Evolutionary conservation across 257 asterid species (phyloP), one percentile per base, ranked within the genome.

Genomic region (Thymus quinquecostatus): DNA sequence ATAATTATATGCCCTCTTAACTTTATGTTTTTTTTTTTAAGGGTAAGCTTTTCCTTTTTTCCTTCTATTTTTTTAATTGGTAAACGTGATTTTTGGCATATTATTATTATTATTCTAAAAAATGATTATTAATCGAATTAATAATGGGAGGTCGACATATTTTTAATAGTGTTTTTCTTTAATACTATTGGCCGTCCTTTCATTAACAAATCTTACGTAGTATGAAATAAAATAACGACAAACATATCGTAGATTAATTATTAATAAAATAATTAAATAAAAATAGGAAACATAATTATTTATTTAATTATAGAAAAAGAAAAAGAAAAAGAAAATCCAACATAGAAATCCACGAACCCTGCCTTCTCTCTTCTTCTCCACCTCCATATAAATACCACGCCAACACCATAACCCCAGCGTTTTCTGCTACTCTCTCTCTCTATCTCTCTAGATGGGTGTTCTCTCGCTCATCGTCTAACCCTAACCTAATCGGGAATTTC

Each of bases 381-480:
- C 70, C 76, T 56, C 77, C 77, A 66, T 78, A 78, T 73, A 78
- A 78, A 74, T 64, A 74, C 8, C 21, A 32, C 33, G 3, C 29
- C 55, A 69, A 40, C 53, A 56, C 66, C 73, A 8, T 57, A 40
- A 2, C 56, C 12, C 32, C 60, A 64, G 62, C 48, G 73, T 50
- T 68, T 63, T 10, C 64, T 32, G 50, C 64, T 68, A 32, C 70
- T 66, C 41, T 49, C 55, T n/a, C 51, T 11, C 21, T 33, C 7
- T 27, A 12, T 47, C 8, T 13, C 5, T 41, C 27, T 53, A 59
- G 29, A 59, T 60, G 47, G 69, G 67, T 10, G 48, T 6, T 61
- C 29, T 10, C 59, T 6, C 8, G 8, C 14, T 10, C 2, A 57
- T 59, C 27, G 4, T 41, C 59, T 30, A 65, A 64, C 69, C 73